Conservation (phyloP, 1,284 basidiomycete genomes). For the Ustilago bromivora region DNA sequence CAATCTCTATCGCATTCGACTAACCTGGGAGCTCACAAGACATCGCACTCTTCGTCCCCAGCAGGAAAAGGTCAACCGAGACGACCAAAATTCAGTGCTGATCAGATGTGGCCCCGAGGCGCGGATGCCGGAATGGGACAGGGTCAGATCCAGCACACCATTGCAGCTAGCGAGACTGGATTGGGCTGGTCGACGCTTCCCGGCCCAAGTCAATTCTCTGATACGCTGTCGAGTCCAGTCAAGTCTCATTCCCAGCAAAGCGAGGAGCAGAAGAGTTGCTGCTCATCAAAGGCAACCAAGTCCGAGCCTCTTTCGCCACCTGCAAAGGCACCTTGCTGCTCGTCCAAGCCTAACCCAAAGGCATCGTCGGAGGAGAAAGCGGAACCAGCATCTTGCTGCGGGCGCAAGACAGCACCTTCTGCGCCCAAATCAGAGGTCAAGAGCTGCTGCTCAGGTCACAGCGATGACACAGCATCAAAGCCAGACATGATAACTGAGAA, state of each 20-base stretch:
- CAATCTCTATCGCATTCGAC: not conserved
- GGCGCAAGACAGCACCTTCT: not conserved
- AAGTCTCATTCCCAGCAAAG: not conserved
- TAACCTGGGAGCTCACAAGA: not conserved
- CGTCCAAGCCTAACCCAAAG: constrained; percentile 3
- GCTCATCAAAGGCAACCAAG: constrained; percentile 20
- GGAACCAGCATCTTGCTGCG: constrained; percentile 16
- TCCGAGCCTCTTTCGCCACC: not conserved
- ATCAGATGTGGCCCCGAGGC: constrained; percentile 48
- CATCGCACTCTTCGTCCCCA: constrained; percentile 2
- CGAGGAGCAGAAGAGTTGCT: constrained; percentile 19
- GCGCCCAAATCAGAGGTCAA: constrained; percentile 8
- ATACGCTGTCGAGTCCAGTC: constrained; percentile 17
- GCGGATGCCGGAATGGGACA: constrained; percentile 50
- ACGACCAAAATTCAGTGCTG: constrained; percentile 24
- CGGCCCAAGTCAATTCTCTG: constrained; percentile 2
- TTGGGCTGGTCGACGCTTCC: constrained; percentile 48
- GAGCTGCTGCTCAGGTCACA: constrained; percentile 32
- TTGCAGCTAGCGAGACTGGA: constrained; percentile 42
- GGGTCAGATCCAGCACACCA: constrained; percentile 48
- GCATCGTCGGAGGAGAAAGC: not conserved
- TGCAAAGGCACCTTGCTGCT: constrained; percentile 27
- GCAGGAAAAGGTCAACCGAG: not conserved
- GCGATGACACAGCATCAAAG: not conserved
- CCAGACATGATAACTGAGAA: not conserved